Conservation (phyloP, 768 basidiomycete genomes). For the Lactarius quietus region DNA sequence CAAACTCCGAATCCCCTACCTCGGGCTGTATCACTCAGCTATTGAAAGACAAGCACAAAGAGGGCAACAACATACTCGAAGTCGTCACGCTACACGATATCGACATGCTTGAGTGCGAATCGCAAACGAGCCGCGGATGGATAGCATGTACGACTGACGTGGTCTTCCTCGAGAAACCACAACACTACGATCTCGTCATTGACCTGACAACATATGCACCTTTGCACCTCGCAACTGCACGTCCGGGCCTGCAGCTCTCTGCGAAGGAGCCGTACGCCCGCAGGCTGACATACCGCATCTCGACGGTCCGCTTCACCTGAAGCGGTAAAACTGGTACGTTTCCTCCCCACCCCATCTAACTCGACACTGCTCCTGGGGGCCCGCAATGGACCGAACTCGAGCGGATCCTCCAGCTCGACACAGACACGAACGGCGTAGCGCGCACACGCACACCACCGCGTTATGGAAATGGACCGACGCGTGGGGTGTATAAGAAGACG, state of each 20-base stretch:
- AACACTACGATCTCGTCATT: conserved; percentile 75
- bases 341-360: no score
- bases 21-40: neutral
- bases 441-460: neutral
- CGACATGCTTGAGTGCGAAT: conserved; percentile 55
- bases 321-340: conserved; percentile 68
- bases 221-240: conserved; percentile 43
- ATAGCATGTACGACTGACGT: conserved; percentile 87
- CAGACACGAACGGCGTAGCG: conserved; percentile 18
- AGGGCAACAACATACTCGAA: conserved; percentile 66
- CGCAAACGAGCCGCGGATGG: conserved; percentile 66
- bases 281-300: conserved; percentile 51
- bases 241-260: conserved; percentile 65
- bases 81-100: conserved; percentile 78
- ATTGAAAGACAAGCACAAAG: conserved; percentile 41
- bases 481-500: conserved; percentile 83
- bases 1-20: no score
- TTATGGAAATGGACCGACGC: conserved; percentile 55
- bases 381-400: conserved; percentile 86
- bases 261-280: conserved; percentile 41
- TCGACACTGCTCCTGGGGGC: no score
- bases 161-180: conserved; percentile 76
- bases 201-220: conserved; percentile 69
- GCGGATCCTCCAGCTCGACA: conserved; percentile 58
- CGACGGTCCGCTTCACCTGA: conserved; percentile 72